Evolutionary conservation across 306 rosid species (phyloP).

Genomic region (Vicia sativa): DNA sequence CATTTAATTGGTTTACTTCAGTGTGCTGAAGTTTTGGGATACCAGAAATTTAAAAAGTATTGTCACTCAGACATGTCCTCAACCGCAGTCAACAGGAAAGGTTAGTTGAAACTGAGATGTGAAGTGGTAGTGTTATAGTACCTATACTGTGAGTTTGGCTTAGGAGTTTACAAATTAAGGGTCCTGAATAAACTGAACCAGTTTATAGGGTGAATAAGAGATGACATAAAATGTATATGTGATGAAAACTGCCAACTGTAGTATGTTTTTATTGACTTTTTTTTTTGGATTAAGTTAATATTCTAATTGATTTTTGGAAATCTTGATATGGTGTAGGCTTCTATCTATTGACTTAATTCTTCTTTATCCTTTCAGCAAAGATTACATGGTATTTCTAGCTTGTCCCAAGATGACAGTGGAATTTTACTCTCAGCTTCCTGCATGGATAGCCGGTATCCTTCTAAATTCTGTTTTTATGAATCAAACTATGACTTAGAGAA

Average conservation of each 20-base stretch:
- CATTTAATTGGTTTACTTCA: slow-evolving; percentile 44
- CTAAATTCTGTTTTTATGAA: slow-evolving; percentile 13
- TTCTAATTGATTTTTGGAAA: slow-evolving; percentile 4
- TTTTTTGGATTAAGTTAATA: no score
- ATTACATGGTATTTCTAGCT: slow-evolving; percentile 88
- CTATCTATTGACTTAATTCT: slow-evolving; percentile 22
- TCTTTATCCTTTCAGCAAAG: slow-evolving; percentile 61
- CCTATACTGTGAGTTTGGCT: slow-evolving; percentile 9
- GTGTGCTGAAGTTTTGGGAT: slow-evolving; percentile 94
- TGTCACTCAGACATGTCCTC: slow-evolving; percentile 62
- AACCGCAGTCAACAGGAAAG: slow-evolving; percentile 58
- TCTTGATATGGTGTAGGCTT: background rate
- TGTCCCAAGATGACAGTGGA: slow-evolving; percentile 93
- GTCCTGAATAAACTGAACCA: slow-evolving; percentile 15
- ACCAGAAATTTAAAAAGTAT: slow-evolving; percentile 70
- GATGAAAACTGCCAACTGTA: slow-evolving; percentile 11
- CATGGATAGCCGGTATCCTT: slow-evolving; percentile 82
- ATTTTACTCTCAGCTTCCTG: slow-evolving; percentile 84
- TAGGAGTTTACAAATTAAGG: slow-evolving; percentile 15
- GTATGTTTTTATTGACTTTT: background rate
- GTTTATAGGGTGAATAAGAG: background rate
- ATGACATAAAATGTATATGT: slow-evolving; percentile 16
- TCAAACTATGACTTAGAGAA: slow-evolving; percentile 1
- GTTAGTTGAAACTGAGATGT: slow-evolving; percentile 47
- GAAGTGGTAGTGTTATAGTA: slow-evolving; percentile 21